Base-by-base conservation (phyloP, 495 filamentous ascomycete species). In the Lasiosphaeris hirsuta region DNA sequence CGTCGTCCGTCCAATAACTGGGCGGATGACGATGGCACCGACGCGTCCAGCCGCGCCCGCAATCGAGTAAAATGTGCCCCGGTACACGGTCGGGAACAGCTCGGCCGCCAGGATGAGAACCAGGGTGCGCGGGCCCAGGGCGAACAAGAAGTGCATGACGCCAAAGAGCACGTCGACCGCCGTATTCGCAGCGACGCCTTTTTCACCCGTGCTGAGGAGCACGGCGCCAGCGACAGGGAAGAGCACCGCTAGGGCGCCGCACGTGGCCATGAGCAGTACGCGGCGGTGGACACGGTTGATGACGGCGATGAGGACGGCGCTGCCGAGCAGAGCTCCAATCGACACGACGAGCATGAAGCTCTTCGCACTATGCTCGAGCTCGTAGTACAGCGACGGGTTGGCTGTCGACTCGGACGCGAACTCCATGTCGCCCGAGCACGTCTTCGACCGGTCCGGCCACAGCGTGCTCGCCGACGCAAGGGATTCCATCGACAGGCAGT, bases 81-180 rank as follows among this genome's bases (percentile, higher is more conserved):
- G 76, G 65, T 84, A 82, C 36, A 79, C 79, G 33, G 84, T 85
- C 9, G 84, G 84, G 63, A 85, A 86, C 37, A 83, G 68, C 64
- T 86, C 83, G 34, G 78, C 81, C 11, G 81, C 81, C 46, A 83
- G 76, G 23, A 78, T 72, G 52, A 71, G 72, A 3, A 72, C 71
- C 0, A 73, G 70, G 1, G 74, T 67, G 17, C 73, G 75, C 10
- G 75, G 75, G 10, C 75, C 75, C 45, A 70, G 38, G 44, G 65
- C 69, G 56, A 75, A 76, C 15, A 76, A 56, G 34, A 76, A 62
- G 54, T 76, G 72, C 57, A 65, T 67, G 44, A 75, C 15, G 14
- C 68, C 64, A 49, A 70, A 78, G 14, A 78, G 43, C 0, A 68
- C 65, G 10, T 60, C 57, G 19, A 52, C 23, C 13, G 36, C 57